Evolutionary conservation across 495 filamentous ascomycete genomes (phyloP), one percentile per base, ranked within the genome.

Genomic region (Immersiella caudata): DNA sequence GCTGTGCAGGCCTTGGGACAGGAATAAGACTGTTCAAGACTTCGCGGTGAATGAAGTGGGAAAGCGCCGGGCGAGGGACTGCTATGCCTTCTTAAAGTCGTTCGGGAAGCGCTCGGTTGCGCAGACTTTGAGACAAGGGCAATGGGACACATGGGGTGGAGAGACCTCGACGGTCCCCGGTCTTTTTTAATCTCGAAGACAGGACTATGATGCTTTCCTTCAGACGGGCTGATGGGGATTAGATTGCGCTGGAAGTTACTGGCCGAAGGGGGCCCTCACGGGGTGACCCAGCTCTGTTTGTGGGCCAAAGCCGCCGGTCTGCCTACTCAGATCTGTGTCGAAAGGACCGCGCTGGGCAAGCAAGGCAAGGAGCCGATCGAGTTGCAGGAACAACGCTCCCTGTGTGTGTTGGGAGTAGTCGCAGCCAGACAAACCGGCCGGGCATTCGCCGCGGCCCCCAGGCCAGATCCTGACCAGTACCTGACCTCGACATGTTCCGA

Each of bases 41-140:
- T 60, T 36, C 67, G 26, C 52, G 24, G 35, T 50, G 65, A 57
- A 22, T 33, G 46, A 56, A 33, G 36, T 25, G 58, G 56, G 65
- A 65, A 36, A 33, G 40, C 33, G 56, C 21, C 14, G 65, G 64
- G 69, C 68, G 65, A 68, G 74, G 67, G 70, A 68, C 54, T 70
- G 29, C 50, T 69, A 66, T 68, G 67, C 69, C 74, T 75, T 73
- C 71, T 77, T 73, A 73, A 76, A 58, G 54, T 62, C 66, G 54
- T 50, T 61, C 60, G 56, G 65, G 55, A 56, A 33, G 62, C 62
- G 62, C 51, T 62, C 29, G 66, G 75, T 78, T 66, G 73, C 65
- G 75, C 75, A 76, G 71, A 65, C 64, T 35, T 73, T 76, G 73
- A 78, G 75, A 76, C 75, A 78, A 72, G 64, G 62, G 70, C 70